A percentile compares a stretch with the other conserved stretches of the same genome.
Evolutionary conservation across 2,329 filamentous ascomycete genomes (phyloP).

Genomic region (Trichothecium roseum): DNA sequence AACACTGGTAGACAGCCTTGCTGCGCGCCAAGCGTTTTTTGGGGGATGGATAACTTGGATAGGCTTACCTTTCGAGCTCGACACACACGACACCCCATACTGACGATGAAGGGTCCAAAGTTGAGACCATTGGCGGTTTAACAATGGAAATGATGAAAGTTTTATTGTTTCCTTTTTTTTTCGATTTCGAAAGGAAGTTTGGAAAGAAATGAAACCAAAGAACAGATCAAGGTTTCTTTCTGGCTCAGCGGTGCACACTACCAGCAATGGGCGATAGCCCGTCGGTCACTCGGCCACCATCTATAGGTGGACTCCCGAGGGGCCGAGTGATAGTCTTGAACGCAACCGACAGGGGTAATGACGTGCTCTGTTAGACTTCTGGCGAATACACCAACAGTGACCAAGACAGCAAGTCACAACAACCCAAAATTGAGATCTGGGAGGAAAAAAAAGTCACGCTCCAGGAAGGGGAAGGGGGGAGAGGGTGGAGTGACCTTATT

Average conservation of each 20-base stretch:
- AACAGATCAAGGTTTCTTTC: background rate
- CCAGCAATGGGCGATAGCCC: too few species aligned
- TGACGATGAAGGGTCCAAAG: slow-evolving; percentile 2
- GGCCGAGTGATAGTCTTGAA: slow-evolving; percentile 1
- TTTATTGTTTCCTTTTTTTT: too few species aligned
- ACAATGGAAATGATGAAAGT: too few species aligned
- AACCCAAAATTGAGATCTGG: background rate
- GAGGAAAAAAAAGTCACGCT: background rate
- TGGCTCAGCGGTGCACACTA: too few species aligned
- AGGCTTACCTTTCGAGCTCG: slow-evolving; percentile 26
- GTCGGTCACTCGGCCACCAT: too few species aligned
- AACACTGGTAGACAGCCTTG: too few species aligned
- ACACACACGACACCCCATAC: slow-evolving; percentile 29
- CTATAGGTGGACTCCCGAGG: background rate
- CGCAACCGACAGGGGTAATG: slow-evolving; percentile 4
- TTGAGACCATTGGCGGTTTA: too few species aligned
- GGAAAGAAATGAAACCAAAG: background rate
- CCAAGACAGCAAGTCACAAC: too few species aligned
- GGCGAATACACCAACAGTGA: background rate
- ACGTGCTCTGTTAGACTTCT: slow-evolving; percentile 2
- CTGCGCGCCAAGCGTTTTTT: background rate
- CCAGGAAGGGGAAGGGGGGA: too few species aligned
- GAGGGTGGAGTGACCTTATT: too few species aligned
- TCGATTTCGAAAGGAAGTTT: too few species aligned
- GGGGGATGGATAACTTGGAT: background rate